Evolutionary conservation across 2,329 filamentous ascomycete genomes (phyloP), one percentile per base, ranked within the genome.

Genomic region (Colletotrichum agaves): DNA sequence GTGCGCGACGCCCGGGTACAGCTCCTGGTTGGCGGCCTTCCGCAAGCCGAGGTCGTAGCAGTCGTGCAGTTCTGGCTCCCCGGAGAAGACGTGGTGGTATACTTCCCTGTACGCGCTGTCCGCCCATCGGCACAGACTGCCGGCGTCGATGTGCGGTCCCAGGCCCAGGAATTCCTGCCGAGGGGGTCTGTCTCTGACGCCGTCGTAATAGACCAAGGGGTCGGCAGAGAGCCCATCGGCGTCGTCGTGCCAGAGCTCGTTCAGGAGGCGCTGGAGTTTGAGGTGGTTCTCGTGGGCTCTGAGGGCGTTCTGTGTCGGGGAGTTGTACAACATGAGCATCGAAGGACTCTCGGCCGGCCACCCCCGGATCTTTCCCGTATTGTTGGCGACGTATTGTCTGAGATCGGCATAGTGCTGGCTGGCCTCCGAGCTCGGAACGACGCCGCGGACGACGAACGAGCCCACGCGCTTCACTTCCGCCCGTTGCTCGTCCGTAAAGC

Each of bases 91-190:
- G 7, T 72, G 57, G 15, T 71, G 63, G 69, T 82, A 83, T 5
- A 75, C 75, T 15, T 75, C 72, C 39, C 77, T 76, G 60, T 82
- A 82, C 2, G 72, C 69, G 1, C 74, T 72, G 39, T 82, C 79
- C 3, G 78, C 79, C 81, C 80, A 83, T 13, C 81, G 79, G 61
- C 74, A 78, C 31, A 83, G 73, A 64, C 78, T 80, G 19, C 80
- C 80, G 1, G 79, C 80, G 68, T 83, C 80, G 46, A 83, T 81
- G 62, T 82, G 81, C 23, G 80, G 80, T 2, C 81, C 80, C 1
- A 82, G 74, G 6, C 80, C 79, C 8, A 76, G 75, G 66, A 82
- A 83, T 0, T 72, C 69, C 33, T 79, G 75, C 19, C 76, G 74
- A 5, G 79, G 78, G 4, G 78, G 74, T 10, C 81, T 75, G 62